Conservation (phyloP, 1,284 basidiomycete species). For the Afroboletus lepidellus region DNA sequence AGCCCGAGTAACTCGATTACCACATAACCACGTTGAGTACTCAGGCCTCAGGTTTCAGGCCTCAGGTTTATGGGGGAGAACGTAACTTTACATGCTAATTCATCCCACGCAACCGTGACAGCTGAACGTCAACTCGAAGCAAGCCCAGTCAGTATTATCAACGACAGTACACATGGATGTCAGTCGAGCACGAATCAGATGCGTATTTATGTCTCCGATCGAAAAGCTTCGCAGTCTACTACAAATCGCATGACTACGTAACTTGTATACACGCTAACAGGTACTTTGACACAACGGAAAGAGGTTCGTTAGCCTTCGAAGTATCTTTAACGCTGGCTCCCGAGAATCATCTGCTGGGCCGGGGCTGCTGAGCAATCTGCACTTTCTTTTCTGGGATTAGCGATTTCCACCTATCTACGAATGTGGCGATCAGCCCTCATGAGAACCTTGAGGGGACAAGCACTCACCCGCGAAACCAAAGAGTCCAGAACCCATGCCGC, state of each 20-base stretch:
- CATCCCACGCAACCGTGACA: too few relatives aligned
- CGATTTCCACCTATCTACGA: constrained; percentile 28
- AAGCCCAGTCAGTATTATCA: too few relatives aligned
- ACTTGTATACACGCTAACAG: neutral
- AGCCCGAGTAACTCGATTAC: too few relatives aligned
- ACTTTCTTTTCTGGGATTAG: constrained; percentile 21
- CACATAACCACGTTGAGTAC: too few relatives aligned
- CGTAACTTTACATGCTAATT: too few relatives aligned
- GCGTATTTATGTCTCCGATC: too few relatives aligned
- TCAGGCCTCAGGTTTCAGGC: too few relatives aligned
- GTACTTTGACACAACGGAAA: constrained; percentile 6
- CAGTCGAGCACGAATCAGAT: too few relatives aligned
- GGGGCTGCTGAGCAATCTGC: constrained; percentile 18
- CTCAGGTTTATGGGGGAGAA: too few relatives aligned
- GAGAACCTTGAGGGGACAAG: neutral
- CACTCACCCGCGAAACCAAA: constrained; percentile 25
- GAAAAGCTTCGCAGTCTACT: too few relatives aligned
- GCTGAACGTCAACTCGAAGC: too few relatives aligned
- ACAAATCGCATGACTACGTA: neutral
- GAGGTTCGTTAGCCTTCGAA: neutral
- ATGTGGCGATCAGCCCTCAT: neutral
- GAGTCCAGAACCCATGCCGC: constrained; percentile 17
- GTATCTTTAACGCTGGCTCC: neutral
- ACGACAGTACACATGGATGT: too few relatives aligned
- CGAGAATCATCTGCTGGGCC: constrained; percentile 5